A percentile compares a stretch with the other conserved stretches of the same genome.
phyloP scores from a whole-genome alignment of 2,329 filamentous ascomycete genomes.

The Ascochyta fabae region DNA sequence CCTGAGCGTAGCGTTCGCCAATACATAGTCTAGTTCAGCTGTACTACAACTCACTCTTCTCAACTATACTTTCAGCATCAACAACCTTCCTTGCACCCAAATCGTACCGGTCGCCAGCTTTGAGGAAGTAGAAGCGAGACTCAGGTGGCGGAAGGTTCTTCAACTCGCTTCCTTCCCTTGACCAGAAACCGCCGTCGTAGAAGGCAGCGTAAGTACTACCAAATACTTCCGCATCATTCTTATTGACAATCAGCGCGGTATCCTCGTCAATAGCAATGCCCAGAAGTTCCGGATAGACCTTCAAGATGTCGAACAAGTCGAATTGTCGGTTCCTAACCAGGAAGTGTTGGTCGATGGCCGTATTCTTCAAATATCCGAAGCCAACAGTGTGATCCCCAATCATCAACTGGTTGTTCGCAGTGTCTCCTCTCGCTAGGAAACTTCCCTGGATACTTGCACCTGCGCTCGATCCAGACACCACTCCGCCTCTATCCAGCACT shows the following conservation, averaged over 20 bases:
- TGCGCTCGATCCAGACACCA: conserved; percentile 31
- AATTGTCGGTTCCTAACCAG: conserved; percentile 35
- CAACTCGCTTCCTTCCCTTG: conserved; percentile 29
- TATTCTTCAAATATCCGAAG: conserved; percentile 36
- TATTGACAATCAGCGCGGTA: conserved; percentile 30
- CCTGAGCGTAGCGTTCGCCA: background rate
- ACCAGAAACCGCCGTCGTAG: conserved; percentile 36
- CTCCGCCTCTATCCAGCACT: conserved; percentile 29
- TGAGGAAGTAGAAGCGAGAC: conserved; percentile 33
- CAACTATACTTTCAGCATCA: background rate
- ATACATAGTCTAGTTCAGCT: background rate
- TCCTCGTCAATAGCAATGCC: conserved; percentile 37
- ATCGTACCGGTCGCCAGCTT: conserved; percentile 29
- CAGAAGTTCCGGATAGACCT: conserved; percentile 27
- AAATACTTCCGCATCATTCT: conserved; percentile 32
- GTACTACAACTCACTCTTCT: conserved; percentile 8
- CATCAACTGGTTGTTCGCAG: conserved; percentile 30
- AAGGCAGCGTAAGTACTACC: conserved; percentile 35
- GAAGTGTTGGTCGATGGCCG: conserved; percentile 36
- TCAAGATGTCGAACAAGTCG: conserved; percentile 33
- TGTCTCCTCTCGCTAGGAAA: conserved; percentile 33
- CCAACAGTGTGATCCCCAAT: conserved; percentile 32
- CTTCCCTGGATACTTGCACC: conserved; percentile 33
- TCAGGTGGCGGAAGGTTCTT: conserved; percentile 22
- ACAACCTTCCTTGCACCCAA: conserved; percentile 24